Evolutionary conservation across 2,329 filamentous ascomycete genomes (phyloP), one percentile per base, ranked within the genome.

Genomic region (Helotiales sp.): DNA sequence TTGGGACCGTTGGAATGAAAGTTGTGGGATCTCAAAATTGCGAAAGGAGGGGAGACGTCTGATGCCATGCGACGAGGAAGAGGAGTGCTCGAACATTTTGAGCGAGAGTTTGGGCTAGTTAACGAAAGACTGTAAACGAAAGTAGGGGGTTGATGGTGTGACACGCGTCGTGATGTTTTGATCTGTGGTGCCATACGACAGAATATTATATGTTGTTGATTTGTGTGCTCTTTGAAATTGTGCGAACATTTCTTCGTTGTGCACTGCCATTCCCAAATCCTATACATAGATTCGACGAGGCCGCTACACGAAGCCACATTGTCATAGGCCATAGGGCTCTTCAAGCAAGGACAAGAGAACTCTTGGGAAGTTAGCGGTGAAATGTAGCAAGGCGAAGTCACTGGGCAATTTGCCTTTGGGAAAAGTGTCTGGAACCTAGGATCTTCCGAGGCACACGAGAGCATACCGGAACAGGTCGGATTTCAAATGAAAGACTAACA

Each of bases 11-110:
- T 34, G 17, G 13, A 57, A 57, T 24, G 30, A 30, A n/a, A 57
- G 54, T 37, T 57, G 54, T 37, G 54, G 54, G 22, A 57, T 37
- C 34, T 57, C 54, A 26, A 57, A 57, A 20, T 57, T 57, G n/a
- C 54, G 28, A 28, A 57, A 57, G 11, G 28, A 57, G 22, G 54
- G 54, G 7, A 57, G 54, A 17, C 54, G 54, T 37, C 34, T 24
- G 17, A 57, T 57, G 17, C 54, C 28, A 34, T 37, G 30, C 22
- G 54, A 37, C 13, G 34, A 57, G 2, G 54, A 57, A 57, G 54
- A 24, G 17, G n/a, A 24, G 28, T 17, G 54, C 22, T 57, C 54
- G 34, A 57, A 10, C 54, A 57, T 57, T 24, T 30, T 24, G 54
- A 57, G 22, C 28, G 30, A 40, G 28, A 20, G 20, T 57, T 15